Evolutionary conservation across 1,139 yeast genomes (phyloP), one percentile per base, ranked within the genome.

Genomic region (Candida tropicalis): DNA sequence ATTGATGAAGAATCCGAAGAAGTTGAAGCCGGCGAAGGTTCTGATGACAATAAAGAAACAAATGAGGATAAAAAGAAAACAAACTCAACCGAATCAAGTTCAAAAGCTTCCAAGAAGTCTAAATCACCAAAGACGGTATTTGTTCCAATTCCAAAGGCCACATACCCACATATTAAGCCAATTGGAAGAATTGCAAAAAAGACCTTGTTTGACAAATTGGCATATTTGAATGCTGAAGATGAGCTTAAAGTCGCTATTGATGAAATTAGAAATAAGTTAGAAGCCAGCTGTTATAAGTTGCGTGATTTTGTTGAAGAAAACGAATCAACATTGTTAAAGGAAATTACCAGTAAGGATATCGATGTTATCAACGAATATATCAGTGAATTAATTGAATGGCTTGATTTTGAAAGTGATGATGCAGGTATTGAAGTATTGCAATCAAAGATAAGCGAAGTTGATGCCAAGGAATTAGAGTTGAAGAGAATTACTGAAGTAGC

Each of bases 401-500:
- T 89, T 29, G 96, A 88, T 43, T 82, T 78, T 52, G 91, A 84
- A 17, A 77, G 88, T 42, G 87, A 81, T 44, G 70, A 68, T 24
- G 77, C 88, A 1, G 50, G 72, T 1, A 47, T 73, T 33, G 68
- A 67, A n/a, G 77, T 67, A 8, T 60, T 80, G 35, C 54, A 62
- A 38, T 52, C 46, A 1, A 69, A 64, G 48, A 50, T 60, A 15
- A 46, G 52, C 2, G 55, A 56, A 35, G 44, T 70, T 13, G 45
- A 50, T 3, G 45, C 44, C 3, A 57, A 57, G 39, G 60, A 57
- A 49, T 32, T 44, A 1, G 58, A 56, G 25, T 51, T 71, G 26
- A 56, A 60, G 15, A 46, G 51, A 15, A 43, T 50, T 18, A 44
- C 60, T 4, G 59, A 62, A 36, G 62, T 73, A 58, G 42, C 58